phyloP scores from a whole-genome alignment of 371 early-diverging fungal genomes.

The Saksenaea vasiformis region DNA sequence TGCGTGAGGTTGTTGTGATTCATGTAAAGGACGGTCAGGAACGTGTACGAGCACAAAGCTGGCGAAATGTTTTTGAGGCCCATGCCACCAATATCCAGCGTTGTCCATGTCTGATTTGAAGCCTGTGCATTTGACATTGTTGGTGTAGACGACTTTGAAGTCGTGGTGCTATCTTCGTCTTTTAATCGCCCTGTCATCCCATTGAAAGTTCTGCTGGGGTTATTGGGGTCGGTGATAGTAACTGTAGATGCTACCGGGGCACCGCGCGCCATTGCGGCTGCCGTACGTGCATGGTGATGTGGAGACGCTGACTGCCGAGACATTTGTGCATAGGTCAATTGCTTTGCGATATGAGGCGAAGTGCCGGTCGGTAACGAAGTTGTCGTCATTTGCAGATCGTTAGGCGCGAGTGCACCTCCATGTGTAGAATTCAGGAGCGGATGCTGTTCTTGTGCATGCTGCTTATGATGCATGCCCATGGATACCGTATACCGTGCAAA shows the following conservation, averaged over 20 bases:
- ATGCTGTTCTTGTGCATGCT: too few species aligned
- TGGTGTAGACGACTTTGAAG: background rate
- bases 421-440: background rate
- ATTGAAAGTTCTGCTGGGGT: slow-evolving; percentile 50
- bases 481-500: too few species aligned
- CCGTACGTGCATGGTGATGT: slow-evolving; percentile 88
- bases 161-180: slow-evolving; percentile 1
- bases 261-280: slow-evolving; percentile 61
- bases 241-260: slow-evolving; percentile 54
- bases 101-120: slow-evolving; percentile 68
- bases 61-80: slow-evolving; percentile 76
- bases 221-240: slow-evolving; percentile 67
- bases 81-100: slow-evolving; percentile 93
- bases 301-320: slow-evolving; percentile 81
- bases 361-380: background rate
- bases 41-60: slow-evolving; percentile 76
- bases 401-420: too few species aligned
- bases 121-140: too few species aligned
- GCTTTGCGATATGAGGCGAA: slow-evolving; percentile 68
- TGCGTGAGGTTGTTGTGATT: slow-evolving; percentile 90
- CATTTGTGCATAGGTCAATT: slow-evolving; percentile 68
- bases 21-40: slow-evolving; percentile 90
- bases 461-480: too few species aligned
- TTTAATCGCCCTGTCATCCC: slow-evolving; percentile 31
- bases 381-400: too few species aligned